Conservation (phyloP, 768 basidiomycete species). For the Lenzites betulinus region DNA sequence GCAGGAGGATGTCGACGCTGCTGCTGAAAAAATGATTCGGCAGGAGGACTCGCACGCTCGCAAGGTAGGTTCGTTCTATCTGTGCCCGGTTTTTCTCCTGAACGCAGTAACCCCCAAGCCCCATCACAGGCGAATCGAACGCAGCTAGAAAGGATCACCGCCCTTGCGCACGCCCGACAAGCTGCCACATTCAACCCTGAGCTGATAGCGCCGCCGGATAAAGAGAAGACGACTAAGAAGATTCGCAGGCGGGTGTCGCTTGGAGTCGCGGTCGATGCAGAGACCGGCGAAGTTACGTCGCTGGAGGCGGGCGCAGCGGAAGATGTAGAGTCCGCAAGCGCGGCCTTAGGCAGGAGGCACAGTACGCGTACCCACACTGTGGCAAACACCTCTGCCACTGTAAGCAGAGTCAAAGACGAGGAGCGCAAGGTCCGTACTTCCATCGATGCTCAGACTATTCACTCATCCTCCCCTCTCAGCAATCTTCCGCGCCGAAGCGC, state of each 20-base stretch:
- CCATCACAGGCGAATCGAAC: conserved; percentile 51
- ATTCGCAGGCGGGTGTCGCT: conserved; percentile 54
- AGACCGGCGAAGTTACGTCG: conserved; percentile 54
- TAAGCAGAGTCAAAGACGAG: conserved; percentile 62
- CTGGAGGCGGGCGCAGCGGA: conserved; percentile 34
- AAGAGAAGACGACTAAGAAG: conserved; percentile 25
- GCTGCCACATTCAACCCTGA: conserved; percentile 69
- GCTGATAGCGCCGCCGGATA: conserved; percentile 30
- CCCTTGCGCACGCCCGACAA: conserved; percentile 66
- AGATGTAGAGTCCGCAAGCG: not conserved
- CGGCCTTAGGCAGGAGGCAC: conserved; percentile 40
- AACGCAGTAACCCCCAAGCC: not conserved
- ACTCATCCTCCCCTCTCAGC: not conserved
- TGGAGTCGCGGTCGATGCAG: conserved; percentile 55
- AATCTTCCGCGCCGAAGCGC: conserved; percentile 60
- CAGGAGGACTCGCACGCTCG: conserved; percentile 61
- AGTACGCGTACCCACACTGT: conserved; percentile 71
- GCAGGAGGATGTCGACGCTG: conserved; percentile 51
- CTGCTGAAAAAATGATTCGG: conserved; percentile 54
- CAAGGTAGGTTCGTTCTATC: conserved; percentile 41
- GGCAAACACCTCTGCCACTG: conserved; percentile 69
- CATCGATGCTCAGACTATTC: not conserved
- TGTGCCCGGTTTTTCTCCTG: not conserved
- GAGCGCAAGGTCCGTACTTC: conserved; percentile 49
- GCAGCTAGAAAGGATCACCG: conserved; percentile 62